Base-by-base conservation (phyloP, 2,329 filamentous ascomycete species). In the Diaporthe vaccinii region DNA sequence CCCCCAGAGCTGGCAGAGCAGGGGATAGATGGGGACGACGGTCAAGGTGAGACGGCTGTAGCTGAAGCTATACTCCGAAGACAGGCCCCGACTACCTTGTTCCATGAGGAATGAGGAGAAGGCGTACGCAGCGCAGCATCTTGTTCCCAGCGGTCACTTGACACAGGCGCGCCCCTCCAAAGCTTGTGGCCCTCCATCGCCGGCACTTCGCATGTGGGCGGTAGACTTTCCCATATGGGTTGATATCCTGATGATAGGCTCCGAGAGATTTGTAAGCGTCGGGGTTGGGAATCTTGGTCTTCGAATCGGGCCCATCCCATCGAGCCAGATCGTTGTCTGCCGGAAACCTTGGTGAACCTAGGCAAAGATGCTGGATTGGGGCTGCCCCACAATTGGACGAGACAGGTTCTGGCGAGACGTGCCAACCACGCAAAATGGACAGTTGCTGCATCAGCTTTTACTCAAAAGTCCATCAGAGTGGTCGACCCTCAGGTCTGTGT, bases 41-140 rank as follows among this genome's bases (percentile, higher is more conserved):
- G 22, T 44, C 20, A 73, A 41, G 49, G 53, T 31, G 46, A 44
- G 70, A 73, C 31, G 70, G 36, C 58, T 34, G 25, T 28, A 69
- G 65, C 7, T 55, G 22, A 39, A 65, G 58, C 70, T 73, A 72
- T 73, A 65, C 70, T 53, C 70, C 58, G 49, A 0, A 28, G 46
- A 55, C 34, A 69, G 31, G 46, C n/a, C 49, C 28, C 3, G 44
- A 17, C 34, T 41, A 39, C 49, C 49, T 55, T 53, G 65, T 36
- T 46, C 22, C 17, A 4, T 39, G 65, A 68, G 65, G 65, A 41
- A 46, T 53, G 65, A 68, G 65, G 65, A 68, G 65, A 68, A 51
- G 65, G 34, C 34, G 41, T 25, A 36, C 65, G 65, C 34, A 55
- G 65, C 34, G 65, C 34, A 53, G 49, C 49, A 55, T 69, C 49